Base-by-base conservation (phyloP, 345 rosid species). In the Eucalyptus regnans region DNA sequence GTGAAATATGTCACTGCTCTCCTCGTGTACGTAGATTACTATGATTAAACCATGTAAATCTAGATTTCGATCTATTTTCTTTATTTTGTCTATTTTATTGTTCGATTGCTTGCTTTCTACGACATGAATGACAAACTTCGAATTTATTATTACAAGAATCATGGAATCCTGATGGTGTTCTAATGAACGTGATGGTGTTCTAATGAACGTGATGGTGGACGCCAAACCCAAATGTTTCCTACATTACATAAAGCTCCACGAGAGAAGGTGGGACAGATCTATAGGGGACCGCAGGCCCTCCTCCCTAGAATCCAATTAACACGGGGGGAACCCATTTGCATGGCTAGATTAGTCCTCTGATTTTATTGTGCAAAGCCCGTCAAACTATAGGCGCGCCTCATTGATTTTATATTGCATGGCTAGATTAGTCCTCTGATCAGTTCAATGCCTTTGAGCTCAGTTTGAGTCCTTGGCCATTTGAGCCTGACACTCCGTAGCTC, bases 1-100 rank as follows among this genome's bases (percentile, higher is more conserved):
- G 8, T 51, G 16, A 51, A 17, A 51, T 51, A 1, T 1, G 0
- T 51, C 0, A 1, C 7, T 51, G 16, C 7, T 51, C 54, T 51
- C 2, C 8, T 17, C 2, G 22, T 51, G 4, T 16, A 51, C 7
- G 22, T 51, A 51, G 22, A 7, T 51, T 22, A 17, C 54, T 51
- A 3, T 0, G 8, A 51, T 51, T 18, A 51, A 51, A 17, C 1
- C 54, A 51, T 51, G 16, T 51, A 51, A 7, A 51, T 51, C 0
- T 51, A 3, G 54, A 51, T 16, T 51, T 51, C 0, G 4, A 51
- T 51, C 22, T 51, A 17, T 20, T 51, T 51, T 51, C 22, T 51
- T 51, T 51, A 51, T 51, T 51, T 16, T 51, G 54, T 17, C 22
- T 51, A 17, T 17, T 17, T 17, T 51, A 51, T 51, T 51, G n/a